These are phyloP conservation scores for Boletus vinaceobasis DNA, from an alignment of 768 basidiomycete species.

Conservation along the genomic window DNA sequence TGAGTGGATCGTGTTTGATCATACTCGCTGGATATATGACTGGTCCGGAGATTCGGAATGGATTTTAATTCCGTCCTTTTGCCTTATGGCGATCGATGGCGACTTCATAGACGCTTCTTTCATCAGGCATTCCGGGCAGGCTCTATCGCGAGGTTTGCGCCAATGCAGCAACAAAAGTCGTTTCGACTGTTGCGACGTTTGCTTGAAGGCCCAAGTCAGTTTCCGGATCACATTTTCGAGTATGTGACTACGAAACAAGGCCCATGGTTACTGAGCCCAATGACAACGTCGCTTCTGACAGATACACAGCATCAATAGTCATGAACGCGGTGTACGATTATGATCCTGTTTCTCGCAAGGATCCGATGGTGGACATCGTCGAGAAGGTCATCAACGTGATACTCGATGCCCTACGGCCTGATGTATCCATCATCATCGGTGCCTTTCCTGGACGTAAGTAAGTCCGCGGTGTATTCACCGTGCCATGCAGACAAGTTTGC, in stretches of 20 bases:
- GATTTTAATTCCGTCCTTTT: conserved; percentile 18
- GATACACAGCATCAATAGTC: conserved; percentile 11
- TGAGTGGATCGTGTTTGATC: not conserved
- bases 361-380: conserved; percentile 9
- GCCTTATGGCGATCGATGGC: conserved; percentile 32
- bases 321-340: conserved; percentile 14
- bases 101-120: conserved; percentile 26
- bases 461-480: not conserved
- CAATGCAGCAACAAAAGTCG: conserved; percentile 27
- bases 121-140: conserved; percentile 17
- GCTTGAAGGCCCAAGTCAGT: conserved; percentile 28
- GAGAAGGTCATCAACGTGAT: conserved; percentile 4
- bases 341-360: conserved; percentile 10
- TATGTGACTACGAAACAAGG: not conserved
- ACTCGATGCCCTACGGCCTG: conserved; percentile 3
- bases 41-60: conserved; percentile 7
- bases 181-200: conserved; percentile 30
- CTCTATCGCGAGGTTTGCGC: conserved; percentile 20
- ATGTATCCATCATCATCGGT: conserved; percentile 7
- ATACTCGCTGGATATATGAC: not conserved
- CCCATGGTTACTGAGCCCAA: not conserved
- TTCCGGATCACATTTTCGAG: conserved; percentile 34
- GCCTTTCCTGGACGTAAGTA: conserved; percentile 15
- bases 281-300: not conserved
- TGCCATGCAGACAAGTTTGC: not conserved